Evolutionary conservation across 352 stramenopile genomes (phyloP).

Genomic region (Phytophthora nicotianae): DNA sequence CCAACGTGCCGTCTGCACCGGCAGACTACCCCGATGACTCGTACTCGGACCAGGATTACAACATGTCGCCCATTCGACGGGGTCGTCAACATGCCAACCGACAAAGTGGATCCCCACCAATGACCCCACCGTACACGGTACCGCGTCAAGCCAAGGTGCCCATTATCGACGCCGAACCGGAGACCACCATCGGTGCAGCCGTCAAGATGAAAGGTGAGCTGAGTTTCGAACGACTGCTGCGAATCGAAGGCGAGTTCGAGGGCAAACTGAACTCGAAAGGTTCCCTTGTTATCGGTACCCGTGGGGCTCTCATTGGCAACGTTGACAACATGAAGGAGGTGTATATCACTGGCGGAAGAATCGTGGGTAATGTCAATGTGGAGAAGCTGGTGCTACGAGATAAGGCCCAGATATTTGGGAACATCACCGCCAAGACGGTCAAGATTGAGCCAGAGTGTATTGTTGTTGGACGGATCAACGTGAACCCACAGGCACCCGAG

Average conservation of each 20-base stretch:
- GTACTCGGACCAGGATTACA: conserved; percentile 73
- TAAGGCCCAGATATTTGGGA: conserved; percentile 88
- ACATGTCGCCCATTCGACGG: conserved; percentile 58
- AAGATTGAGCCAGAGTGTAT: conserved; percentile 91
- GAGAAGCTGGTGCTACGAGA: conserved; percentile 86
- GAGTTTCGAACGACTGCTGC: conserved; percentile 87
- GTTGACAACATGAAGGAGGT: conserved; percentile 91
- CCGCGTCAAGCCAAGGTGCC: conserved; percentile 56
- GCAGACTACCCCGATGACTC: conserved; percentile 52
- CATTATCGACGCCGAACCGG: conserved; percentile 76
- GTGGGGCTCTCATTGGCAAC: conserved; percentile 78
- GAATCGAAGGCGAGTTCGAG: conserved; percentile 91
- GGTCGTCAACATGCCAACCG: conserved; percentile 62
- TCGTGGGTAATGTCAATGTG: conserved; percentile 87
- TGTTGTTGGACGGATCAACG: conserved; percentile 83
- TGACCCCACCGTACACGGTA: conserved; percentile 65
- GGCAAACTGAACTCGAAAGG: conserved; percentile 89
- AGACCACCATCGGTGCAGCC: conserved; percentile 81
- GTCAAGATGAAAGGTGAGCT: conserved; percentile 92
- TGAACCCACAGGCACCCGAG: conserved; percentile 87
- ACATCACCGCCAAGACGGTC: conserved; percentile 89
- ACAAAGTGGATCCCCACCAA: conserved; percentile 59
- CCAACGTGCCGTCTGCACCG: conserved; percentile 46
- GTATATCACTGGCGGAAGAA: conserved; percentile 83
- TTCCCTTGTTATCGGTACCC: conserved; percentile 86